phyloP scores from a whole-genome alignment of 2,329 filamentous ascomycete genomes.

The Exophiala oligosperma region DNA sequence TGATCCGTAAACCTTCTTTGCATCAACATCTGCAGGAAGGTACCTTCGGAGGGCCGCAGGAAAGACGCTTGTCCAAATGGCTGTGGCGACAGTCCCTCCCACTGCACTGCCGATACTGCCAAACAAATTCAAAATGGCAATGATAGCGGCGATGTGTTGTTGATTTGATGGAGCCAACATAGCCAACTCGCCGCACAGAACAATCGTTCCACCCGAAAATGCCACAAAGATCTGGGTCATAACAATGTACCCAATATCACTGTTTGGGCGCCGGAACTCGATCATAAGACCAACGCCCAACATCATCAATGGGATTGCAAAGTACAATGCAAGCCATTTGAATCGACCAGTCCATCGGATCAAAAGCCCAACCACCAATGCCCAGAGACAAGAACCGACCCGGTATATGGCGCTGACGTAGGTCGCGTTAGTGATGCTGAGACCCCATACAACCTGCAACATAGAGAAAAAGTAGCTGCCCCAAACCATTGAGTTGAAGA shows the following conservation, averaged over 20 bases:
- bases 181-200: slow-evolving; percentile 56
- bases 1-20: slow-evolving; percentile 53
- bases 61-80: slow-evolving; percentile 37
- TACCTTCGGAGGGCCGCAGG: slow-evolving; percentile 41
- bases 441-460: slow-evolving; percentile 52
- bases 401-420: slow-evolving; percentile 51
- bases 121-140: slow-evolving; percentile 37
- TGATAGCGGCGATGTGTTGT: slow-evolving; percentile 48
- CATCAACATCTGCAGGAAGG: slow-evolving; percentile 39
- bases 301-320: slow-evolving; percentile 51
- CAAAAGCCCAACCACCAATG: slow-evolving; percentile 46
- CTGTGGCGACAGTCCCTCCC: slow-evolving; percentile 33
- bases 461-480: slow-evolving; percentile 54
- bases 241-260: slow-evolving; percentile 51
- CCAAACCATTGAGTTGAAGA: slow-evolving; percentile 52
- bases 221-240: slow-evolving; percentile 56
- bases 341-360: slow-evolving; percentile 52
- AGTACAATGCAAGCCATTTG: slow-evolving; percentile 51
- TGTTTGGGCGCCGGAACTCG: slow-evolving; percentile 50
- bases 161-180: slow-evolving; percentile 56
- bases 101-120: slow-evolving; percentile 36
- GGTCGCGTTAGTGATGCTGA: slow-evolving; percentile 42
- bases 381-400: slow-evolving; percentile 51
- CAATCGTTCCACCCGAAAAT: slow-evolving; percentile 50
- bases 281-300: slow-evolving; percentile 55